These are phyloP conservation scores for Rhynchospora tenuis DNA, from an alignment of 176 grass and related monocot genomes.

Conservation along the genomic window DNA sequence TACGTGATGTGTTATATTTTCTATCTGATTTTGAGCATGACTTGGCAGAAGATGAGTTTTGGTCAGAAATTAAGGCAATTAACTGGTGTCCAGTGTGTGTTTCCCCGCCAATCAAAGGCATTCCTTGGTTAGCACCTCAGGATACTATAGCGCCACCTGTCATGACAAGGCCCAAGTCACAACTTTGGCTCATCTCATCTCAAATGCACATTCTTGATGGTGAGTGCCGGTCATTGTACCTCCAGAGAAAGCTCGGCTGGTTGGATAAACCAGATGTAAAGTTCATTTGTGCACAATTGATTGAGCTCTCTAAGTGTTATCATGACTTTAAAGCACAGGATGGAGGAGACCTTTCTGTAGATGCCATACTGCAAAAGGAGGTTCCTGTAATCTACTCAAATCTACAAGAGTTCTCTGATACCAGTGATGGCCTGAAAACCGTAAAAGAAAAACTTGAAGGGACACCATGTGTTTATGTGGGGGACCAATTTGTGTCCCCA, in stretches of 20 bases:
- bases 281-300: conserved; percentile 65
- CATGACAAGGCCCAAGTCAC: conserved; percentile 70
- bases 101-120: conserved; percentile 52
- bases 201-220: conserved; percentile 84
- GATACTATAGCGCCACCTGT: conserved; percentile 71
- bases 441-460: conserved; percentile 67
- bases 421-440: conserved; percentile 31
- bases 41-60: conserved; percentile 78
- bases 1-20: conserved; percentile 28
- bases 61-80: conserved; percentile 74
- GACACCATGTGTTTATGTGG: conserved; percentile 77
- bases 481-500: conserved; percentile 67
- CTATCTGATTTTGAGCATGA: conserved; percentile 75
- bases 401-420: conserved; percentile 61
- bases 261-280: conserved; percentile 48
- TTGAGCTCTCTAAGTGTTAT: conserved; percentile 87
- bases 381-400: conserved; percentile 57
- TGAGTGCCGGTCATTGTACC: conserved; percentile 63
- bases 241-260: conserved; percentile 88
- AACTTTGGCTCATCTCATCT: conserved; percentile 90
- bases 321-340: conserved; percentile 48
- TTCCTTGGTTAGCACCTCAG: conserved; percentile 77
- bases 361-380: conserved; percentile 56
- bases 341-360: conserved; percentile 47
- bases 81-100: conserved; percentile 80